Evolutionary conservation across 2,329 filamentous ascomycete species (phyloP).

Genomic region (Hypoxylon sp.): DNA sequence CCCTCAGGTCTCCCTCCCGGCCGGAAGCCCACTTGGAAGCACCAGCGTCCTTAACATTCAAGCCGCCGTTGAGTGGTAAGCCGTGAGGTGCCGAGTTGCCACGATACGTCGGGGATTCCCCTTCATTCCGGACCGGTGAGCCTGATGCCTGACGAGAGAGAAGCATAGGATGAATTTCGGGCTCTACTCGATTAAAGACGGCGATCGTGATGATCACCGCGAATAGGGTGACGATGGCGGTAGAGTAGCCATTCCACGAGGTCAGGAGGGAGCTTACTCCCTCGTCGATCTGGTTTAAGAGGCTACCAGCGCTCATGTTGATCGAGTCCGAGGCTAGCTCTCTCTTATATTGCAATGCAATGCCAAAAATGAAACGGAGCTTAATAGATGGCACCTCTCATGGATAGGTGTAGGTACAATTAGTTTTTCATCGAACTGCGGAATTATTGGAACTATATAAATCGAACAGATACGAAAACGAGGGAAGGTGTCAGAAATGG

Average conservation of each 20-base stretch:
- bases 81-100: slow-evolving; percentile 87
- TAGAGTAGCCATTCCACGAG: slow-evolving; percentile 86
- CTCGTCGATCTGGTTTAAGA: slow-evolving; percentile 75
- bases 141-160: slow-evolving; percentile 84
- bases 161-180: slow-evolving; percentile 91
- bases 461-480: too few relatives aligned
- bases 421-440: slow-evolving; percentile 14
- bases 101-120: slow-evolving; percentile 86
- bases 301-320: slow-evolving; percentile 55
- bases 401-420: background rate
- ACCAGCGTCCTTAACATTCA: slow-evolving; percentile 83
- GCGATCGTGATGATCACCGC: slow-evolving; percentile 74
- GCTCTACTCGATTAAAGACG: slow-evolving; percentile 75
- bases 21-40: slow-evolving; percentile 85
- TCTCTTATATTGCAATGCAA: slow-evolving; percentile 7
- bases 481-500: slow-evolving; percentile 7
- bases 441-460: slow-evolving; percentile 9
- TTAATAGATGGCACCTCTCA: slow-evolving; percentile 4
- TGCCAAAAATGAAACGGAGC: slow-evolving; percentile 3
- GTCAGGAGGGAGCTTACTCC: slow-evolving; percentile 73
- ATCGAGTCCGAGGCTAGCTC: slow-evolving; percentile 1
- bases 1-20: slow-evolving; percentile 86
- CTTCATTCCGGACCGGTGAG: slow-evolving; percentile 80
- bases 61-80: slow-evolving; percentile 77
- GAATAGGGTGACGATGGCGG: slow-evolving; percentile 72